Evolutionary conservation across 805 yeast species (phyloP).

Genomic region (Starmerella khaoyaiensis): DNA sequence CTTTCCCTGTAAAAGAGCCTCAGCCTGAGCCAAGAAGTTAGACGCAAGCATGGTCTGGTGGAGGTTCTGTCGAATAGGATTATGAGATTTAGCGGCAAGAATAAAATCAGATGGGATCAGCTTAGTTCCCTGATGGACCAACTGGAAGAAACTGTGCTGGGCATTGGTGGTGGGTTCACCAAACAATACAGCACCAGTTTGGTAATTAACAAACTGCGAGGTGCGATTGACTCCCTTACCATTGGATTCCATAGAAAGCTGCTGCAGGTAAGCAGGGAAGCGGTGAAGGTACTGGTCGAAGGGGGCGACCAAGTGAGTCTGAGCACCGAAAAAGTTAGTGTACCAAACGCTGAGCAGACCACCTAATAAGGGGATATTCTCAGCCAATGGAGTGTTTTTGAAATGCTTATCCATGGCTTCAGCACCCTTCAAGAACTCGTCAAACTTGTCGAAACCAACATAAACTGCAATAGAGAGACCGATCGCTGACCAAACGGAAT

Average conservation of each 20-base stretch:
- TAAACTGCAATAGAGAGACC: constrained; percentile 91
- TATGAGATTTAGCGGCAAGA: constrained; percentile 93
- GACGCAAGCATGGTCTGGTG: constrained; percentile 99
- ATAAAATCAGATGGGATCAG: constrained; percentile 94
- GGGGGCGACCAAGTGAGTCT: constrained; percentile 96
- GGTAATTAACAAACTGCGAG: constrained; percentile 80
- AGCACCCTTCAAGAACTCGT: constrained; percentile 87
- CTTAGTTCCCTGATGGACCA: constrained; percentile 98
- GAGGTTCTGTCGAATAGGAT: constrained; percentile 85
- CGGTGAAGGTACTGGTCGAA: constrained; percentile 98
- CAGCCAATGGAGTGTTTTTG: constrained; percentile 64
- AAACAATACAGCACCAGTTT: constrained; percentile 88
- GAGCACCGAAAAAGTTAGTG: constrained; percentile 96
- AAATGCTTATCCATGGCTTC: constrained; percentile 95
- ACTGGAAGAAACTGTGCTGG: constrained; percentile 98
- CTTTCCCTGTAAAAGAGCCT: constrained; percentile 94
- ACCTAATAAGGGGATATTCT: constrained; percentile 87
- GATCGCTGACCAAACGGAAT: constrained; percentile 99
- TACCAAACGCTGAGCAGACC: constrained; percentile 95
- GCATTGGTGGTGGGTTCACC: constrained; percentile 99
- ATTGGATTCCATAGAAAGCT: constrained; percentile 96
- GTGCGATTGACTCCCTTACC: constrained; percentile 96
- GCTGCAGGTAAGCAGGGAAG: constrained; percentile 98
- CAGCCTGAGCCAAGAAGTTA: constrained; percentile 96
- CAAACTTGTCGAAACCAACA: constrained; percentile 92